phyloP scores from a whole-genome alignment of 1,284 basidiomycete genomes.

The Pseudozyma hubeiensis region DNA sequence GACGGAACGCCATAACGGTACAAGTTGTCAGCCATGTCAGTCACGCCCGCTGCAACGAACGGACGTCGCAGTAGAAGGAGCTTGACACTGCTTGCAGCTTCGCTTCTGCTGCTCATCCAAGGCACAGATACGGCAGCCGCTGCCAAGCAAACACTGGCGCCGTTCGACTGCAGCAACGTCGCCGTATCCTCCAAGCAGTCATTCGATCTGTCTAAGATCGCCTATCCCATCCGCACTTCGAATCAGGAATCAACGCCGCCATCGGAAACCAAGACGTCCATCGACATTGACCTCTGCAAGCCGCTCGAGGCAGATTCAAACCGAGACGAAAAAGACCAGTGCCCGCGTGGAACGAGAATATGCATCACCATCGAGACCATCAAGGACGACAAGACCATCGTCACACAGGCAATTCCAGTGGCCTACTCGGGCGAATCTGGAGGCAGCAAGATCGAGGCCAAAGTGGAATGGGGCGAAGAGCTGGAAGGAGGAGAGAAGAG shows the following conservation, averaged over 20 bases:
- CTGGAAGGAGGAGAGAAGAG: conserved; percentile 49
- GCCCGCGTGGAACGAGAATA: conserved; percentile 50
- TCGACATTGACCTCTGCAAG: conserved; percentile 52
- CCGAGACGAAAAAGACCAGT: conserved; percentile 45
- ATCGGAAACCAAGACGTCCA: conserved; percentile 38
- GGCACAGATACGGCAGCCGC: conserved; percentile 7
- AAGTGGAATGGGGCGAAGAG: conserved; percentile 42
- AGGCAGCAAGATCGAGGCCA: conserved; percentile 41
- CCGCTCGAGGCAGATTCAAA: conserved; percentile 32
- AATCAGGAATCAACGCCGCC: conserved; percentile 45
- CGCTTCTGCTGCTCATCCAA: conserved; percentile 19
- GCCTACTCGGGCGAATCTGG: conserved; percentile 46
- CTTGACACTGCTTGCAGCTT: conserved; percentile 9
- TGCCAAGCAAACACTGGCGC: conserved; percentile 40
- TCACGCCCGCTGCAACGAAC: conserved; percentile 3
- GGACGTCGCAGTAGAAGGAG: conserved; percentile 6
- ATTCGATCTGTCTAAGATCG: conserved; percentile 46
- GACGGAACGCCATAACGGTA: background rate
- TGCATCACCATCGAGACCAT: conserved; percentile 53
- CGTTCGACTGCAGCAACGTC: conserved; percentile 46
- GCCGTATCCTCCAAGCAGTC: conserved; percentile 37
- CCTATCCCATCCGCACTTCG: conserved; percentile 46
- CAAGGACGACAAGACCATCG: conserved; percentile 44
- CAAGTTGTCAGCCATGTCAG: conserved; percentile 12
- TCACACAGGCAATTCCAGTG: conserved; percentile 53